Conservation (phyloP, 805 yeast species). For the Yarrowia osloensis region DNA sequence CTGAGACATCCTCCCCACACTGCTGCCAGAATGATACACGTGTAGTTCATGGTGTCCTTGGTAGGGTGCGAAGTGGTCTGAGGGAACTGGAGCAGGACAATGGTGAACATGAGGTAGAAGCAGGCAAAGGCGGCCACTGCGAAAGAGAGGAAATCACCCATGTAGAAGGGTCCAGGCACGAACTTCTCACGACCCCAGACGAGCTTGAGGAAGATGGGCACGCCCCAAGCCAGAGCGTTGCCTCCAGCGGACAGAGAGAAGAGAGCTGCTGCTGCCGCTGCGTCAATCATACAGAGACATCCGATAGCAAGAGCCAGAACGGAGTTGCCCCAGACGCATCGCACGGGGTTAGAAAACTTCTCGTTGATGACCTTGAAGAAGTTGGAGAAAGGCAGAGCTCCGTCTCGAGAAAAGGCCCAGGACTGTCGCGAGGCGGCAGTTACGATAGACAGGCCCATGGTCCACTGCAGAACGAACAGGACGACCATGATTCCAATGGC, state of each 20-base stretch:
- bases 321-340: conserved; percentile 61
- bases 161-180: conserved; percentile 65
- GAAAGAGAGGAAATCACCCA: conserved; percentile 54
- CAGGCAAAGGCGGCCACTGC: conserved; percentile 51
- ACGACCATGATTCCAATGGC: conserved; percentile 63
- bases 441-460: conserved; percentile 65
- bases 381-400: conserved; percentile 65
- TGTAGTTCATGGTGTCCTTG: conserved; percentile 64
- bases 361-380: conserved; percentile 59
- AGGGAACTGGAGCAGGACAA: conserved; percentile 66
- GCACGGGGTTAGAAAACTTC: conserved; percentile 58
- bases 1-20: conserved; percentile 56
- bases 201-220: conserved; percentile 57
- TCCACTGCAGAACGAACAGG: conserved; percentile 60
- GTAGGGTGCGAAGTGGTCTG: conserved; percentile 41
- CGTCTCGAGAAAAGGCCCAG: conserved; percentile 74
- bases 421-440: conserved; percentile 69
- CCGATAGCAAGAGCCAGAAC: conserved; percentile 54
- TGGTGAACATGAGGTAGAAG: conserved; percentile 54
- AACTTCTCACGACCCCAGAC: conserved; percentile 53
- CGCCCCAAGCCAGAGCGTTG: conserved; percentile 62
- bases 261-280: conserved; percentile 64
- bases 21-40: conserved; percentile 61
- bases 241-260: conserved; percentile 66
- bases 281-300: conserved; percentile 57